Conservation (phyloP, 257 asterid species). For the Coffea eugenioides region DNA sequence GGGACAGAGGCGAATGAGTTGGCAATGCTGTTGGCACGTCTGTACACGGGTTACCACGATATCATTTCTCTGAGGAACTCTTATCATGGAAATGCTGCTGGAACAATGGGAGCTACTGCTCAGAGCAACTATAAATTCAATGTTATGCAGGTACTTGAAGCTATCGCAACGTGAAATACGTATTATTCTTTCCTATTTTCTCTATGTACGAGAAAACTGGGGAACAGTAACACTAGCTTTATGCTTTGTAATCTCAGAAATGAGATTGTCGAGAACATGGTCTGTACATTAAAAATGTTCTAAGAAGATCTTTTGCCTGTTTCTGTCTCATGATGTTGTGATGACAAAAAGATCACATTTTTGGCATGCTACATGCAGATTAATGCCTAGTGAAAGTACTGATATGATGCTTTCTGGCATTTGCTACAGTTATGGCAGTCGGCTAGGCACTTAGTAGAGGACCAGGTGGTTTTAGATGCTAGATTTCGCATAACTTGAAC, state of each 20-base stretch:
- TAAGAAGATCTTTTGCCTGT: not conserved
- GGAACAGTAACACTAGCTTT: not conserved
- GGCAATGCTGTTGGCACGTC: slow-evolving; percentile 81
- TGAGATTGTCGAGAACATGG: not conserved
- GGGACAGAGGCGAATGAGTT: slow-evolving; percentile 97
- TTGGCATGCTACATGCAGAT: not conserved
- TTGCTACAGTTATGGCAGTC: not conserved
- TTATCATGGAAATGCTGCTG: slow-evolving; percentile 92
- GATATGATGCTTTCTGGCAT: not conserved
- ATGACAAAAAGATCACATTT: not conserved
- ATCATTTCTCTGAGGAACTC: slow-evolving; percentile 82
- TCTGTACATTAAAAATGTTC: not conserved
- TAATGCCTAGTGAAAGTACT: not conserved
- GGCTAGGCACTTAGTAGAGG: not conserved
- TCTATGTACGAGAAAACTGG: not conserved
- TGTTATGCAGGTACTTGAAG: slow-evolving; percentile 64
- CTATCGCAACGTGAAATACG: not conserved
- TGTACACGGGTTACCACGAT: slow-evolving; percentile 70
- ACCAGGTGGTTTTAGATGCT: not conserved
- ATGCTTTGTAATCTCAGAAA: not conserved
- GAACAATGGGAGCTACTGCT: slow-evolving; percentile 85
- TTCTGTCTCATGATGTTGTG: not conserved
- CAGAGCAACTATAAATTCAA: slow-evolving; percentile 85
- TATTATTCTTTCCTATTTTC: not conserved
- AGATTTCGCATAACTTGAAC: not conserved